Percentiles rank a stretch among this genome's conserved stretches.
These are phyloP conservation scores for Aspergillus quadricinctus DNA, from an alignment of 2,329 filamentous ascomycete genomes.

Conservation along the genomic window DNA sequence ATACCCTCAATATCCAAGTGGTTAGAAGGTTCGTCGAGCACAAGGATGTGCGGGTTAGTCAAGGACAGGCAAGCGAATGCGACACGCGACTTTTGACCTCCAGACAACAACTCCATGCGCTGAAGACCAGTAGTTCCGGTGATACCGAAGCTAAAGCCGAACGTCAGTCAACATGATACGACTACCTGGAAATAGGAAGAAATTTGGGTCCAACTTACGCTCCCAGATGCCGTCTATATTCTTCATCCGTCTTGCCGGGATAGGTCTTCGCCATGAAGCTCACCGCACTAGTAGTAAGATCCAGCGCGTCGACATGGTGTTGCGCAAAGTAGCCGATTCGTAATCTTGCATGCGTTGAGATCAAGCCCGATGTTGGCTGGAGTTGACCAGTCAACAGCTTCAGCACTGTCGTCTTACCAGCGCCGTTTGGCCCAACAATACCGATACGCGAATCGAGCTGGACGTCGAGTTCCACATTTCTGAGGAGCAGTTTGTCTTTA, in stretches of 20 bases:
- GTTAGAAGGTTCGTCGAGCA: slow-evolving; percentile 97
- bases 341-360: slow-evolving; percentile 82
- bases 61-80: slow-evolving; percentile 95
- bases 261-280: slow-evolving; percentile 94
- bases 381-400: slow-evolving; percentile 93
- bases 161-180: neutral
- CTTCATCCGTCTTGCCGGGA: slow-evolving; percentile 87
- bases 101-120: slow-evolving; percentile 89
- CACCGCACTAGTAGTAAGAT: slow-evolving; percentile 82
- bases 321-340: slow-evolving; percentile 96
- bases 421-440: slow-evolving; percentile 98
- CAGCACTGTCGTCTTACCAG: slow-evolving; percentile 96
- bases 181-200: neutral
- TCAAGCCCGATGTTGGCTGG: slow-evolving; percentile 69
- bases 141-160: slow-evolving; percentile 52
- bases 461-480: slow-evolving; percentile 88
- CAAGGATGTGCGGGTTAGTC: slow-evolving; percentile 91
- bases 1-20: slow-evolving; percentile 99
- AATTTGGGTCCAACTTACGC: slow-evolving; percentile 57
- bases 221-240: slow-evolving; percentile 91
- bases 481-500: slow-evolving; percentile 72
- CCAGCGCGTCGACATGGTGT: slow-evolving; percentile 94
- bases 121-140: slow-evolving; percentile 96
- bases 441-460: slow-evolving; percentile 97
- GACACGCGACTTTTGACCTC: slow-evolving; percentile 97